These are phyloP conservation scores for Colletotrichum euphorbiae DNA, from an alignment of 2,329 filamentous ascomycete species.

Conservation along the genomic window DNA sequence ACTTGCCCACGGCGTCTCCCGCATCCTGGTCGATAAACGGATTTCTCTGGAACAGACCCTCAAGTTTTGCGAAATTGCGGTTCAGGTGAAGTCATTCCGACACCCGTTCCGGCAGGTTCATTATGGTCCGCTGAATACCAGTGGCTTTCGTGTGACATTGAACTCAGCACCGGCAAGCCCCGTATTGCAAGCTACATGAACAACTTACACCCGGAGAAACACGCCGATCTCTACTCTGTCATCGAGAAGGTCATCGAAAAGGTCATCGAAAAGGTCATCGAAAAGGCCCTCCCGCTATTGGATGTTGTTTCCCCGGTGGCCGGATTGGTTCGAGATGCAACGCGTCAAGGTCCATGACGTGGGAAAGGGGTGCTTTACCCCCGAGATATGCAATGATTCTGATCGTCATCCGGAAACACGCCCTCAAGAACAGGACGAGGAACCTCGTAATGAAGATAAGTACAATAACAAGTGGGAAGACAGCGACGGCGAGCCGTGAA, in stretches of 20 bases:
- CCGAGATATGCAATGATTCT: constrained; percentile 39
- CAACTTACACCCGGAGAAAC: constrained; percentile 60
- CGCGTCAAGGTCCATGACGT: constrained; percentile 43
- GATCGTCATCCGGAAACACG: constrained; percentile 41
- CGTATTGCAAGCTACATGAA: constrained; percentile 65
- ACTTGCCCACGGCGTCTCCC: constrained; percentile 63
- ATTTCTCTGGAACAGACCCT: constrained; percentile 54
- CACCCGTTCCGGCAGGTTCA: not conserved
- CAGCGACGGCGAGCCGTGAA: constrained; percentile 35
- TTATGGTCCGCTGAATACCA: constrained; percentile 50
- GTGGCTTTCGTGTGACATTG: constrained; percentile 63
- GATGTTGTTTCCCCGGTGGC: constrained; percentile 52
- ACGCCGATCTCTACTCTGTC: constrained; percentile 53
- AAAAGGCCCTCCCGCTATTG: constrained; percentile 58
- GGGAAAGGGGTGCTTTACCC: constrained; percentile 39
- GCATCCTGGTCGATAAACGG: constrained; percentile 45
- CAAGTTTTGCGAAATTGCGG: constrained; percentile 49
- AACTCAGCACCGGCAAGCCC: constrained; percentile 50
- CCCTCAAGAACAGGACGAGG: constrained; percentile 45
- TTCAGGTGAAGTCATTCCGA: constrained; percentile 47
- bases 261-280: constrained; percentile 56
- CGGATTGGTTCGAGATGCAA: constrained; percentile 43
- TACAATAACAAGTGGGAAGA: constrained; percentile 37
- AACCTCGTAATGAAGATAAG: constrained; percentile 32
- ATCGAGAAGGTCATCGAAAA: constrained; percentile 56